These are phyloP conservation scores for Linnemannia exigua DNA, from an alignment of 192 early-diverging fungal species.

Conservation along the genomic window DNA sequence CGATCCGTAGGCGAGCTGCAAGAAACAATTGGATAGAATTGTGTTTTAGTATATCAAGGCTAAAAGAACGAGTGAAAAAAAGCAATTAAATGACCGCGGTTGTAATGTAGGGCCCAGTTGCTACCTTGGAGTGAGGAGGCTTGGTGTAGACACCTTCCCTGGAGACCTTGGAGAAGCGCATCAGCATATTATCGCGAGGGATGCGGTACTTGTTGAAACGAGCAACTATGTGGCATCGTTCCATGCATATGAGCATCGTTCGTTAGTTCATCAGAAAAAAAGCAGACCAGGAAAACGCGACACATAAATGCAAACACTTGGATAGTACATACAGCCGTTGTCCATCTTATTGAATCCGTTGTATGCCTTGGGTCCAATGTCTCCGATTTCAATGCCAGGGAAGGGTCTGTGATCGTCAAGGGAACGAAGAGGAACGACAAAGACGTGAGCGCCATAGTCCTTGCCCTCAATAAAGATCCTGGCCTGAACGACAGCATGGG, in stretches of 20 bases:
- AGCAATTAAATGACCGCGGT: neutral
- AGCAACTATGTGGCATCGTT: conserved; percentile 30
- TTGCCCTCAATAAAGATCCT: conserved; percentile 66
- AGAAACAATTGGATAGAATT: neutral
- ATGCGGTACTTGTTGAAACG: conserved; percentile 82
- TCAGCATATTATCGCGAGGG: conserved; percentile 67
- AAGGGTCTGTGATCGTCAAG: conserved; percentile 70
- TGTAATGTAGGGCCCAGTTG: neutral
- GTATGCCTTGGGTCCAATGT: conserved; percentile 72
- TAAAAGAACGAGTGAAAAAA: conserved; percentile 14
- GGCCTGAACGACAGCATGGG: conserved; percentile 71
- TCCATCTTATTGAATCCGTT: conserved; percentile 59
- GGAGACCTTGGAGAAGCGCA: conserved; percentile 66
- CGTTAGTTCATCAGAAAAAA: conserved; percentile 38
- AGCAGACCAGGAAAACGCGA: neutral
- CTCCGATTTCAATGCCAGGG: conserved; percentile 68
- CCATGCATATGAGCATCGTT: conserved; percentile 49
- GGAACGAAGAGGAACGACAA: conserved; percentile 70
- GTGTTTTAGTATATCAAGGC: neutral
- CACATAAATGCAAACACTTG: neutral
- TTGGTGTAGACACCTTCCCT: conserved; percentile 66
- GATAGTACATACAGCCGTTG: conserved; percentile 46
- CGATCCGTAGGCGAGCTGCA: conserved; percentile 69
- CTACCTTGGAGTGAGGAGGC: conserved; percentile 66
- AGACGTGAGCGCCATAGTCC: conserved; percentile 70